Percentiles rank a stretch among this genome's conserved stretches.
phyloP scores from a whole-genome alignment of 2,329 filamentous ascomycete species.

The Diaporthe sp. region DNA sequence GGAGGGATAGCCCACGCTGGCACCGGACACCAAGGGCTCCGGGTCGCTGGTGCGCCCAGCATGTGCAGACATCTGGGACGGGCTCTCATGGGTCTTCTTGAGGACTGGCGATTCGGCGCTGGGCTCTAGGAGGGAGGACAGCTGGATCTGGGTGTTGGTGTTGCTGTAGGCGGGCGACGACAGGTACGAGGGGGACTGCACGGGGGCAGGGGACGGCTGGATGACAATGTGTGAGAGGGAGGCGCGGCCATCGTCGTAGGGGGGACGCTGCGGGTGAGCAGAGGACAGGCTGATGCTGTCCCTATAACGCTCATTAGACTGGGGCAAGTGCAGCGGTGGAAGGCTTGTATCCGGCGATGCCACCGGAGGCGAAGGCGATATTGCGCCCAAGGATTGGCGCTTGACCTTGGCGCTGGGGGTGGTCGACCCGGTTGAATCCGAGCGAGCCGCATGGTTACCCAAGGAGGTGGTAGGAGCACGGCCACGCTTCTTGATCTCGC shows the following conservation, averaged over 20 bases:
- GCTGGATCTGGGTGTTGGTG: slow-evolving; percentile 39
- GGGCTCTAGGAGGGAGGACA: slow-evolving; percentile 42
- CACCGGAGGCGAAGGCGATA: slow-evolving; percentile 37
- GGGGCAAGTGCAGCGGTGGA: slow-evolving; percentile 25
- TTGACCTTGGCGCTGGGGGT: slow-evolving; percentile 8
- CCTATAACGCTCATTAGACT: slow-evolving; percentile 21
- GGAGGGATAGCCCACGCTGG: slow-evolving; percentile 49
- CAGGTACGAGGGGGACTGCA: slow-evolving; percentile 30
- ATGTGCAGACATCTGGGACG: slow-evolving; percentile 29
- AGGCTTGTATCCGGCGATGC: slow-evolving; percentile 38
- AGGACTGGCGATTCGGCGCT: slow-evolving; percentile 30
- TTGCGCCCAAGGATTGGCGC: slow-evolving; percentile 17
- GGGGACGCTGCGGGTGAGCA: not conserved
- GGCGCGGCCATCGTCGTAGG: slow-evolving; percentile 20
- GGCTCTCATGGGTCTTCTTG: slow-evolving; percentile 32
- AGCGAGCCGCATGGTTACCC: slow-evolving; percentile 31
- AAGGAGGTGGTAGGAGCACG: slow-evolving; percentile 46
- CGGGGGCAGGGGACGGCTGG: slow-evolving; percentile 17
- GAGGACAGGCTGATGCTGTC: slow-evolving; percentile 27
- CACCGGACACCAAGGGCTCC: slow-evolving; percentile 47
- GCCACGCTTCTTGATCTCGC: slow-evolving; percentile 54
- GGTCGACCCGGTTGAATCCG: slow-evolving; percentile 32
- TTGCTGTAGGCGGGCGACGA: slow-evolving; percentile 35
- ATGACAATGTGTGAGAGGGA: slow-evolving; percentile 27
- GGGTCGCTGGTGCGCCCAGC: slow-evolving; percentile 29